phyloP scores from a whole-genome alignment of 2,329 filamentous ascomycete genomes.

The Cladosporium sp. region DNA sequence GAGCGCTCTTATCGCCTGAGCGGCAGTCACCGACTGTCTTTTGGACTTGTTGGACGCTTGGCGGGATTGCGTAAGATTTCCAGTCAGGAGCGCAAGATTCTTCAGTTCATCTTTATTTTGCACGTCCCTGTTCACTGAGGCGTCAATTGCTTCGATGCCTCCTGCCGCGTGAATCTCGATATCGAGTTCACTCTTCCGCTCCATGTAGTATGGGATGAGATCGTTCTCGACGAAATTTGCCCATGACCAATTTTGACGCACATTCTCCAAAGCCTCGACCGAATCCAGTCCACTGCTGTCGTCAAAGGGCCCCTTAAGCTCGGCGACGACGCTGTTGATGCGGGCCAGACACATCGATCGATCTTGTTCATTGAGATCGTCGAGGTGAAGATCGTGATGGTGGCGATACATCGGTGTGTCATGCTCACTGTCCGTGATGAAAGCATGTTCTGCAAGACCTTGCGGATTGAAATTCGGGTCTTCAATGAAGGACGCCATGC shows the following conservation, averaged over 20 bases:
- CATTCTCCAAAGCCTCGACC: slow-evolving; percentile 38
- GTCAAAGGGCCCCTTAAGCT: slow-evolving; percentile 14
- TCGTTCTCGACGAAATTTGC: slow-evolving; percentile 39
- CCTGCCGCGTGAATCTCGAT: slow-evolving; percentile 39
- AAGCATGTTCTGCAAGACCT: slow-evolving; percentile 19
- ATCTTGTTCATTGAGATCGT: slow-evolving; percentile 7
- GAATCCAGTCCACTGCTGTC: slow-evolving; percentile 16
- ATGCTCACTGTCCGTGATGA: slow-evolving; percentile 21
- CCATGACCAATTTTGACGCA: slow-evolving; percentile 50
- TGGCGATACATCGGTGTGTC: slow-evolving; percentile 15
- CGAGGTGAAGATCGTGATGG: slow-evolving; percentile 16
- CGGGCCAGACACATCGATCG: slow-evolving; percentile 1
- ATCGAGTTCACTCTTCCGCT: slow-evolving; percentile 39
- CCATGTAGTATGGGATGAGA: slow-evolving; percentile 22
- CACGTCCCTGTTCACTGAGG: background rate
- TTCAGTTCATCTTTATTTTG: background rate
- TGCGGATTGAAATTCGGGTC: slow-evolving; percentile 20
- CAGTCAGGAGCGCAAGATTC: background rate
- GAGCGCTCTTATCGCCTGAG: background rate
- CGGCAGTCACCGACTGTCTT: background rate
- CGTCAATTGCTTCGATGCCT: slow-evolving; percentile 37
- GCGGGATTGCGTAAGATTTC: background rate
- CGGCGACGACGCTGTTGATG: slow-evolving; percentile 15
- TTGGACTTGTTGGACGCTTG: background rate
- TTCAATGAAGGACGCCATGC: slow-evolving; percentile 17